Evolutionary conservation across 2,329 filamentous ascomycete species (phyloP), one percentile per base, ranked within the genome.

Genomic region (Phialemonium atrogriseum): DNA sequence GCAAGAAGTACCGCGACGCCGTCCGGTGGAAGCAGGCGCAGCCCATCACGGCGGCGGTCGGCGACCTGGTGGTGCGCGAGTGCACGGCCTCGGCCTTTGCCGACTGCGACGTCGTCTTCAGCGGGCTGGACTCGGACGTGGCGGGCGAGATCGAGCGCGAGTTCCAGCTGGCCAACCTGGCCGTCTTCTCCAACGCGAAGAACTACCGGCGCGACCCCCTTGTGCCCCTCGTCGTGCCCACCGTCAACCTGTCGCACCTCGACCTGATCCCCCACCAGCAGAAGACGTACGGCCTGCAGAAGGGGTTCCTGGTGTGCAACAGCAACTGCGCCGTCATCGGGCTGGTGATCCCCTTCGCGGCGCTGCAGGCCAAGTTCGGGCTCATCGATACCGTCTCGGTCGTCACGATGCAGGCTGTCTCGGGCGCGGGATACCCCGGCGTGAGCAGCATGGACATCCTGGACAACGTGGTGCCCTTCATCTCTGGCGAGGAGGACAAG

Each of bases 251-350:
- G 10, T 62, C 75, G 25, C 89, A 96, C 60, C 73, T 95, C 48
- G 75, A 82, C 51, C 71, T 95, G 39, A 89, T 96, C 53, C 80
- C 83, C n/a, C 80, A 93, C 59, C 89, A 96, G 64, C 74, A 84
- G 40, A 69, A 76, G 51, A 70, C 82, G 25, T 75, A 83, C 56
- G 65, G 66, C 17, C 68, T 94, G 26, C 66, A 81, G 40, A 87
- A 84, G 60, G 91, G 91, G 15, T 94, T 96, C 65, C 65, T 96
- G 22, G 86, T 95, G 38, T 96, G 89, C 73, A 96, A 96, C 67
- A 94, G 86, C 43, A 96, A 96, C 66, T 98, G 91, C 63, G 89
- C 89, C 35, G 89, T 95, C 51, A 94, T 96, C 49, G 89, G 89
- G 28, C 77, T 96, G 36, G 89, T 95, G 39, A 93, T 94, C 41